Conservation (phyloP, 2,329 filamentous ascomycete genomes). For the Aspergillus bombycis region DNA sequence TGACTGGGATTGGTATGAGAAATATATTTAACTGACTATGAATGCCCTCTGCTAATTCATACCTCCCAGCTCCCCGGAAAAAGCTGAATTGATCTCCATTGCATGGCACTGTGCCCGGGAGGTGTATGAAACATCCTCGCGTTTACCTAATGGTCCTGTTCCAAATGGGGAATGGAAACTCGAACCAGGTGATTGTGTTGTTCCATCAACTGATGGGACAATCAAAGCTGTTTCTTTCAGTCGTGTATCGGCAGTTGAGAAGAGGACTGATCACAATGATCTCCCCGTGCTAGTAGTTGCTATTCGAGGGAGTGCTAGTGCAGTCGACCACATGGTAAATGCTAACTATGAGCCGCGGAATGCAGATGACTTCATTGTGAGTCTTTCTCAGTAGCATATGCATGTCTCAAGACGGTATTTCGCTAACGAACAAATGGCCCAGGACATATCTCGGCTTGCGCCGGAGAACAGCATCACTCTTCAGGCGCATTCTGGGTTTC, state of each 20-base stretch:
- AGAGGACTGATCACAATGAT: background rate
- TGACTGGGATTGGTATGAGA: background rate
- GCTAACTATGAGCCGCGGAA: slow-evolving; percentile 3
- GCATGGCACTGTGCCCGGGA: background rate
- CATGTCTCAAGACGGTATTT: too few relatives aligned
- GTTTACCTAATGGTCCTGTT: background rate
- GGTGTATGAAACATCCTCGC: background rate
- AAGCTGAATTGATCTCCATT: background rate
- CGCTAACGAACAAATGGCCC: background rate
- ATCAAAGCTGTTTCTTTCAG: background rate
- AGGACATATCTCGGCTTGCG: background rate
- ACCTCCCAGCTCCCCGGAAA: background rate
- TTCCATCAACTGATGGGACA: background rate
- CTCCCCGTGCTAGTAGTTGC: slow-evolving; percentile 9
- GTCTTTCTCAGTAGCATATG: background rate
- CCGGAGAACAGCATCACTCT: background rate
- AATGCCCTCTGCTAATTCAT: background rate
- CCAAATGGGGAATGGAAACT: background rate
- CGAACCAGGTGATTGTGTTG: background rate
- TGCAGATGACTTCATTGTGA: slow-evolving; percentile 8
- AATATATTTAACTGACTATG: background rate
- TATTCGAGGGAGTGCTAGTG: slow-evolving; percentile 7
- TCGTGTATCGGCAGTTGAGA: background rate
- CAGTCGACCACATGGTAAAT: slow-evolving; percentile 11
- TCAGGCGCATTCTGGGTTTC: background rate